phyloP scores from a whole-genome alignment of 345 rosid species.

The Trapa bicornis region DNA sequence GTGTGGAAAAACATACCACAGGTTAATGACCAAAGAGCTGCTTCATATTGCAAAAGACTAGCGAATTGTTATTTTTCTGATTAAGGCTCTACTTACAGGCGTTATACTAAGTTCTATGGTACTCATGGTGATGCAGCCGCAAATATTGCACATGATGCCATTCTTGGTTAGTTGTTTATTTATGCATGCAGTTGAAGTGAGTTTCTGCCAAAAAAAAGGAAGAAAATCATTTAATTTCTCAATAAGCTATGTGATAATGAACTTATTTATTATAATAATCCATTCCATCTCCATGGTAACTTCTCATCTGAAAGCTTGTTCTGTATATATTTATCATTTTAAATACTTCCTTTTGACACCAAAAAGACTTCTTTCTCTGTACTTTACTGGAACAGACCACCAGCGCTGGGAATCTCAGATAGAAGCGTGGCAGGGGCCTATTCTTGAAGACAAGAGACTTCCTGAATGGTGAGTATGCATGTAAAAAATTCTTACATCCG shows the following conservation, averaged over 20 bases:
- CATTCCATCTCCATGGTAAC: not conserved
- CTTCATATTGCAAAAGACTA: conserved; percentile 1
- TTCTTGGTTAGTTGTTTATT: conserved; percentile 36
- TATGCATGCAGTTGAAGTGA: not conserved
- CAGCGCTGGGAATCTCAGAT: conserved; percentile 67
- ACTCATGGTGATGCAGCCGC: conserved; percentile 64
- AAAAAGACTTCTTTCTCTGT: conserved; percentile 2
- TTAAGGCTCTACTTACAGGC: conserved; percentile 34
- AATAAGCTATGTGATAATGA: not conserved
- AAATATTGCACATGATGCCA: conserved; percentile 67
- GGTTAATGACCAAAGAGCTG: conserved; percentile 24
- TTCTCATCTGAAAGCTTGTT: not conserved
- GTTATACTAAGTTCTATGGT: conserved; percentile 79
- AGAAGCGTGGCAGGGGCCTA: conserved; percentile 85
- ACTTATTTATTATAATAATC: not conserved
- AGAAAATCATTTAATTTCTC: not conserved
- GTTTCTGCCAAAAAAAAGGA: not conserved
- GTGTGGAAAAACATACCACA: conserved; percentile 53
- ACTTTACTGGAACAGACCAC: conserved; percentile 38
- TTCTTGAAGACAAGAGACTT: conserved; percentile 81
- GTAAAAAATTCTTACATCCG: conserved; percentile 3
- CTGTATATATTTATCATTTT: not conserved
- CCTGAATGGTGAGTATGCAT: conserved; percentile 58
- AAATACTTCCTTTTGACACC: not conserved
- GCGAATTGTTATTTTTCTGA: not conserved